Evolutionary conservation across 352 stramenopile species (phyloP).

Genomic region (Pythium folliculosum): DNA sequence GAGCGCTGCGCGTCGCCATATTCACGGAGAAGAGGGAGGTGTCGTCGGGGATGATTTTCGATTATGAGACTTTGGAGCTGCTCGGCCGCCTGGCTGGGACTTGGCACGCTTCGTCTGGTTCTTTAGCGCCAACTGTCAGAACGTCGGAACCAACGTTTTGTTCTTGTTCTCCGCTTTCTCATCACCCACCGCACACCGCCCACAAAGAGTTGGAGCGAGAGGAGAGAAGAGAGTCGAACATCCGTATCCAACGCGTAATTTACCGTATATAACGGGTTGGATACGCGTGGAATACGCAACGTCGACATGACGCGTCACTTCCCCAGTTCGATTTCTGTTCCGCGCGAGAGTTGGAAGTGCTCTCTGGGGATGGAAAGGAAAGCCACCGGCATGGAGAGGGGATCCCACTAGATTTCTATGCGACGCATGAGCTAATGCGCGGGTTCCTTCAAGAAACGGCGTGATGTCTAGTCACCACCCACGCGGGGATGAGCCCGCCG

Average conservation of each 20-base stretch:
- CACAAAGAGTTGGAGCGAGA: slow-evolving; percentile 1
- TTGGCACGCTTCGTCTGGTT: neutral
- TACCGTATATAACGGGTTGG: neutral
- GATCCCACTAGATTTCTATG: neutral
- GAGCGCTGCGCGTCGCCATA: slow-evolving; percentile 65
- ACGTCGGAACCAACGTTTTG: neutral
- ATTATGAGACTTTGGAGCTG: slow-evolving; percentile 25
- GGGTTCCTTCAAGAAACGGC: neutral
- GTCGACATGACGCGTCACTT: neutral
- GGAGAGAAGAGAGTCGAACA: neutral
- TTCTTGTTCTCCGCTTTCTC: neutral
- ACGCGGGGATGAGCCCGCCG: neutral
- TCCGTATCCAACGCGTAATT: slow-evolving; percentile 9
- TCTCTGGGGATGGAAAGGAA: slow-evolving; percentile 8
- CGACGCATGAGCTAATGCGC: neutral
- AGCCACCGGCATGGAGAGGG: neutral
- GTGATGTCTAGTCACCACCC: neutral
- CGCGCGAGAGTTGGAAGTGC: neutral
- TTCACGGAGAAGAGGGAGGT: neutral
- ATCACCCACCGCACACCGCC: neutral
- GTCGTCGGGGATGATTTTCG: slow-evolving; percentile 9
- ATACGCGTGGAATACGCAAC: neutral
- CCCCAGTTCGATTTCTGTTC: slow-evolving; percentile 1
- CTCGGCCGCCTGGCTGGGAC: slow-evolving; percentile 2
- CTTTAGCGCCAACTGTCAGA: slow-evolving; percentile 14